A percentile compares a stretch with the other conserved stretches of the same genome.
Conservation (phyloP, 2,329 filamentous ascomycete genomes). For the Mycosphaerelloides madeirae region DNA sequence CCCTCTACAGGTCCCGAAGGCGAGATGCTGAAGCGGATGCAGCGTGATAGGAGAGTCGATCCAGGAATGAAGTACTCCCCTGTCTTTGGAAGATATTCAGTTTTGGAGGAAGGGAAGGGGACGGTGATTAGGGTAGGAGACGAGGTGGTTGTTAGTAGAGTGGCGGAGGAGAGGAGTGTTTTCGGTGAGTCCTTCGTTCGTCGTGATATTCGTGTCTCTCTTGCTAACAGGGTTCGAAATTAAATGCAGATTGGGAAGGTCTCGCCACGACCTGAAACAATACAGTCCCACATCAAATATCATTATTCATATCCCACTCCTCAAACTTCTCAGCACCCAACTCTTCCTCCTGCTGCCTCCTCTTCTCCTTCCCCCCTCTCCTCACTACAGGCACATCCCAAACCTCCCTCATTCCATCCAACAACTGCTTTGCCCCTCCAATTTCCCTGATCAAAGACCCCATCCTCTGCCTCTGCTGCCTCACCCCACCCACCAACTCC, state of each 20-base stretch:
- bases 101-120: conserved; percentile 33
- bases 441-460: conserved; percentile 17
- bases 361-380: not conserved
- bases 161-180: conserved; percentile 37
- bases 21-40: conserved; percentile 42
- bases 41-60: conserved; percentile 44
- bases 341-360: not conserved
- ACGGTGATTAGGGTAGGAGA: conserved; percentile 39
- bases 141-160: conserved; percentile 37
- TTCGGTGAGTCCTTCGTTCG: conserved; percentile 38
- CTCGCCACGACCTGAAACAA: conserved; percentile 12
- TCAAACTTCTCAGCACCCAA: not conserved
- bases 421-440: conserved; percentile 11
- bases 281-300: not conserved
- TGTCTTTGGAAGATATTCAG: conserved; percentile 47
- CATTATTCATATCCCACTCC: not conserved
- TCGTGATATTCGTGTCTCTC: not conserved
- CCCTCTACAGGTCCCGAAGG: conserved; percentile 36
- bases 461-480: conserved; percentile 13
- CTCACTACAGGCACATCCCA: conserved; percentile 6
- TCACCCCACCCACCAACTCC: conserved; percentile 13
- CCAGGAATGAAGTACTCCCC: conserved; percentile 43
- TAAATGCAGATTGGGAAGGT: conserved; percentile 23
- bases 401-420: conserved; percentile 14
- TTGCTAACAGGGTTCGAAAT: conserved; percentile 5